phyloP scores from a whole-genome alignment of 2,329 filamentous ascomycete species.

The Fusarium sarcochroum region DNA sequence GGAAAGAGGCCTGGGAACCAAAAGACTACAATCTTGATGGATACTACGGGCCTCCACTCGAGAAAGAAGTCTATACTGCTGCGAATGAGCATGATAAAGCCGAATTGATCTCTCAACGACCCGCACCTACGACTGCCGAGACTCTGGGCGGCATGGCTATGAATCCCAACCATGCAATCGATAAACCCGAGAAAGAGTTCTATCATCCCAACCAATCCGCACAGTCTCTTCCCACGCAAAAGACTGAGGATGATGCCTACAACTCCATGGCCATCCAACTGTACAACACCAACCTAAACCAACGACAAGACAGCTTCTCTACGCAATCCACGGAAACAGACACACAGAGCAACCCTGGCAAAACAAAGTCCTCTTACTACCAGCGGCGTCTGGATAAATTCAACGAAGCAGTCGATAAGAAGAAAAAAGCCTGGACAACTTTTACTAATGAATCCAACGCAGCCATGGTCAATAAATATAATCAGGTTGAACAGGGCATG shows the following conservation, averaged over 20 bases:
- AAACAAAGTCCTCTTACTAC: background rate
- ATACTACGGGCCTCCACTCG: background rate
- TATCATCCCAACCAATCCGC: background rate
- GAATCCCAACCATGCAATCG: too few relatives aligned
- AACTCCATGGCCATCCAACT: background rate
- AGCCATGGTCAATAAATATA: conserved; percentile 18
- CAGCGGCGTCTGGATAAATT: conserved; percentile 20
- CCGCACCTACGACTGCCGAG: too few relatives aligned
- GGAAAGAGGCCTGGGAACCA: conserved; percentile 22
- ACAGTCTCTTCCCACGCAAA: background rate
- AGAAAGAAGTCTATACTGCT: background rate
- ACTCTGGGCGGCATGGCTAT: too few relatives aligned
- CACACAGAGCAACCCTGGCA: background rate
- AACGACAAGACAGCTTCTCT: conserved; percentile 1
- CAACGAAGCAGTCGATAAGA: conserved; percentile 34
- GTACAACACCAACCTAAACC: background rate
- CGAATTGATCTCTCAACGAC: too few relatives aligned
- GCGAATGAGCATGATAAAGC: background rate
- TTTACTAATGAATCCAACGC: conserved; percentile 24
- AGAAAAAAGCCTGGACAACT: conserved; percentile 31
- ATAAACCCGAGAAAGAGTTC: background rate
- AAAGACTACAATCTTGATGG: background rate
- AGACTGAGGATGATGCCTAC: background rate
- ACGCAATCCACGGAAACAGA: background rate
- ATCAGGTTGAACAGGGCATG: conserved; percentile 14